Conservation (phyloP, 257 asterid genomes). For the Avicennia marina region DNA sequence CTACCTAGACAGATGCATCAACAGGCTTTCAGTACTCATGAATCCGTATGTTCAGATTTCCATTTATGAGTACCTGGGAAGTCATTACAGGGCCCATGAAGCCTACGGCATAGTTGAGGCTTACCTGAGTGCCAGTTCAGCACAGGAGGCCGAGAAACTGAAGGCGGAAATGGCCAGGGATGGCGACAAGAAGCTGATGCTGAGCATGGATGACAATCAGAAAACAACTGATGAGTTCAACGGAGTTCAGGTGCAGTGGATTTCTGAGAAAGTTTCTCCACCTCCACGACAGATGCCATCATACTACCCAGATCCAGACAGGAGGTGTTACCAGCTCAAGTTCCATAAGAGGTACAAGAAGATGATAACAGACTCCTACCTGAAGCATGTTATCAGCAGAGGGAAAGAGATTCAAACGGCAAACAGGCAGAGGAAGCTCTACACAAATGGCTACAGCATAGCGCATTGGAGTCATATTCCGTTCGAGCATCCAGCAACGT, state of each 20-base stretch:
- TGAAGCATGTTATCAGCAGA: constrained; percentile 28
- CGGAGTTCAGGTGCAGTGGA: constrained; percentile 36
- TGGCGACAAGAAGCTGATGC: constrained; percentile 27
- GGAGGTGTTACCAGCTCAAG: constrained; percentile 28
- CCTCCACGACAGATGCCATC: neutral
- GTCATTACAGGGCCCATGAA: constrained; percentile 34
- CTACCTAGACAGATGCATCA: constrained; percentile 15
- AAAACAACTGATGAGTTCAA: constrained; percentile 27
- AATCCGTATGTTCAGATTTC: constrained; percentile 38
- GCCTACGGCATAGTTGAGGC: constrained; percentile 45
- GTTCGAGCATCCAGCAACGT: constrained; percentile 39
- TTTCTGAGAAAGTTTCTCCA: constrained; percentile 22
- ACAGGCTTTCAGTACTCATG: constrained; percentile 23
- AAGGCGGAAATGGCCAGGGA: constrained; percentile 41
- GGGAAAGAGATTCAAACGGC: constrained; percentile 27
- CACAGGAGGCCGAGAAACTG: constrained; percentile 30
- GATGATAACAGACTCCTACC: constrained; percentile 22
- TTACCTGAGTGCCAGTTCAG: constrained; percentile 34
- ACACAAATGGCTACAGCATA: constrained; percentile 26
- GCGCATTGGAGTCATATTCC: constrained; percentile 29
- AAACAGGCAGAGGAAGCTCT: constrained; percentile 29
- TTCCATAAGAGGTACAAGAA: constrained; percentile 28
- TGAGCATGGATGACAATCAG: constrained; percentile 51
- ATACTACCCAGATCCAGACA: constrained; percentile 24
- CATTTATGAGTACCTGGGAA: constrained; percentile 41